Percentiles rank a stretch among this genome's conserved stretches.
Evolutionary conservation across 257 asterid species (phyloP).

Genomic region (Catharanthus roseus): DNA sequence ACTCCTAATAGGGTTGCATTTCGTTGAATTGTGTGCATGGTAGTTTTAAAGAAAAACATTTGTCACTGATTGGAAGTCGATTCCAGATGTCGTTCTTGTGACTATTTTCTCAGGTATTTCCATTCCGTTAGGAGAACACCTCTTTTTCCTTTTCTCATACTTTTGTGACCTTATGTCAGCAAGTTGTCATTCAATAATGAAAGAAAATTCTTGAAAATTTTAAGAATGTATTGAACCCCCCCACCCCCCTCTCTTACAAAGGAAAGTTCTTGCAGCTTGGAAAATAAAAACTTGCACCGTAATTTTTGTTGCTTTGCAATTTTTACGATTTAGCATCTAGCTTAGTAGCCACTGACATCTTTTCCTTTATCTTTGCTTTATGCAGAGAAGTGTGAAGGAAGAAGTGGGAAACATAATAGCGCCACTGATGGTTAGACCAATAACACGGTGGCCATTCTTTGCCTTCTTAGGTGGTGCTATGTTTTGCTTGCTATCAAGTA

Average conservation of each 20-base stretch:
- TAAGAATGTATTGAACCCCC: neutral
- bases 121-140: neutral
- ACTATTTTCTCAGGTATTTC: neutral
- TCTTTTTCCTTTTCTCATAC: neutral
- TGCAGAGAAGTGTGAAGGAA: constrained; percentile 71
- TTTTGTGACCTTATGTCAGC: neutral
- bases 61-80: neutral
- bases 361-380: constrained; percentile 7
- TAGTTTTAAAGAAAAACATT: neutral
- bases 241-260: no score
- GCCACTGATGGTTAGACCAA: constrained; percentile 64
- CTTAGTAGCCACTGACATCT: constrained; percentile 7
- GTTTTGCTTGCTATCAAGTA: constrained; percentile 92
- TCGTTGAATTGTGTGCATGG: neutral
- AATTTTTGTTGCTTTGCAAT: neutral
- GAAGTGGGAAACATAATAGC: constrained; percentile 73
- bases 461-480: constrained; percentile 94
- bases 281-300: neutral
- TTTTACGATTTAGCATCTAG: neutral
- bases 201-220: neutral
- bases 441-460: constrained; percentile 97
- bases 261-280: neutral
- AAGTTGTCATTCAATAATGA: neutral
- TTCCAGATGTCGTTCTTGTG: neutral
- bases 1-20: neutral